phyloP scores from a whole-genome alignment of 305 asterid species.

The Euphrasia arctica region DNA sequence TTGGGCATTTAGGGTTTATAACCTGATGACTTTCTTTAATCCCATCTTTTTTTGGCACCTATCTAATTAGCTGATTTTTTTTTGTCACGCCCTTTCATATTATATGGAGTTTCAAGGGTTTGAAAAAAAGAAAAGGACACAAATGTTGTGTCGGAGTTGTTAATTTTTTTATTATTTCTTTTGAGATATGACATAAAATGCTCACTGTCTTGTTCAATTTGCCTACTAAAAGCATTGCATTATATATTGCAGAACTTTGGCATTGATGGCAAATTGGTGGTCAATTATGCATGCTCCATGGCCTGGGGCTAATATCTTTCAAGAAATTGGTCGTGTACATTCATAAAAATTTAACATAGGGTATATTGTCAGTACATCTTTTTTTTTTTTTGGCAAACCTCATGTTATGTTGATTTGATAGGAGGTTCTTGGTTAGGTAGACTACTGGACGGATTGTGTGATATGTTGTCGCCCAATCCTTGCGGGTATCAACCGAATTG shows the following conservation, averaged over 20 bases:
- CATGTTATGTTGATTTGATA: background rate
- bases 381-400: background rate
- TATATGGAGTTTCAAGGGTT: background rate
- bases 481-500: background rate
- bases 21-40: background rate
- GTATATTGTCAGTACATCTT: constrained; percentile 15
- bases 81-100: background rate
- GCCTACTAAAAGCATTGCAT: background rate
- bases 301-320: constrained; percentile 66
- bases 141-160: background rate
- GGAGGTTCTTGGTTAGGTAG: background rate
- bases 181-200: constrained; percentile 15
- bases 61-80: background rate
- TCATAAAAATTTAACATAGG: constrained; percentile 25
- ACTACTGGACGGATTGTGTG: constrained; percentile 8
- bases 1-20: background rate
- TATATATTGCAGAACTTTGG: constrained; percentile 71
- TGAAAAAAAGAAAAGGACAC: background rate
- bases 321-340: constrained; percentile 16
- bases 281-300: constrained; percentile 90
- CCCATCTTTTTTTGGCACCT: background rate
- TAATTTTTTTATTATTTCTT: background rate
- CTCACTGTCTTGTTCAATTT: constrained; percentile 14
- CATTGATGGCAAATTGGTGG: constrained; percentile 83
- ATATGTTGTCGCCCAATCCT: background rate